Base-by-base conservation (phyloP, 768 basidiomycete genomes). In the Amyloporia xantha region DNA sequence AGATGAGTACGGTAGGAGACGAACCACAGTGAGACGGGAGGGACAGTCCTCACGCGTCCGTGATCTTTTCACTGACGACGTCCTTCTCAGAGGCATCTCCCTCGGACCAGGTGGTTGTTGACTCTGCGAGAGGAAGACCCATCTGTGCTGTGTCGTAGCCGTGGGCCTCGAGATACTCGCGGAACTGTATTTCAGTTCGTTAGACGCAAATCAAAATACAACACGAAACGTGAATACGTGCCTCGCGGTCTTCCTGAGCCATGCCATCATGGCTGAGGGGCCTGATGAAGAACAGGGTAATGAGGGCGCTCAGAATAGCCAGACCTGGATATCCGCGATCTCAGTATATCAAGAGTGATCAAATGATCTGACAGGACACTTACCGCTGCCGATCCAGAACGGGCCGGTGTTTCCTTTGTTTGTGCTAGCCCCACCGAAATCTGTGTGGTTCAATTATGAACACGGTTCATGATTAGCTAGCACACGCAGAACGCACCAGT, bases 351-450 rank as follows among this genome's bases (percentile, higher is more conserved):
- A 7, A 10, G 38, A 7, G 7, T 39, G 13, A 9, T 7, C 38
- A 39, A 20, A 9, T 19, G 20, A 39, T 13, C 38, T 20, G 38
- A 13, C 38, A 15, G n/a, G n/a, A n/a, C n/a, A 44, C 56, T 19
- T 55, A 72, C 82, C 85, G 55, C 86, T 87, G n/a, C 75, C 90
- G 53, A 91, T 64, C 86, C 84, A 91, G 77, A 91, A 91, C 12
- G 89, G 89, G 17, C 90, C 89, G 0, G 91, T 91, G 61, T 86
- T 83, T 43, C 83, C 86, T 52, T 69, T 74, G 30, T 67, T 62
- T 21, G 76, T 66, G 11, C 44, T 55, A 1, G 73, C 7, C 4
- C 82, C 83, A 51, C 82, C 82, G 52, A 89, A 89, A 19, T 75
- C 85, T 80, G 26, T 9, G 38, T 19, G 7, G 19, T 19, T 9